A percentile compares a stretch with the other conserved stretches of the same genome.
phyloP scores from a whole-genome alignment of 2,329 filamentous ascomycete genomes.

The Leptographium lundbergii region DNA sequence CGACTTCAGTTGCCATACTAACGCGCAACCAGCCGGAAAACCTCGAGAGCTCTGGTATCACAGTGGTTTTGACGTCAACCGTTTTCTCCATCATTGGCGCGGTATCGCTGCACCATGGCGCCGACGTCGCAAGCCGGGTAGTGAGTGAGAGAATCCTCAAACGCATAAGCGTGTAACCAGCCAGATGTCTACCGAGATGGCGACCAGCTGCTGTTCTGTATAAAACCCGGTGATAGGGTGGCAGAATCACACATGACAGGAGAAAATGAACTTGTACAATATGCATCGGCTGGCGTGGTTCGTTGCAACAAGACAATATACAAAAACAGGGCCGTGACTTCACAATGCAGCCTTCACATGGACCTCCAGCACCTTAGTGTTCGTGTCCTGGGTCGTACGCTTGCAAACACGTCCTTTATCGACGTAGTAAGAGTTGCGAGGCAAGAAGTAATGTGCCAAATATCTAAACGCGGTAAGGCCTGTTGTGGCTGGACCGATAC shows the following conservation, averaged over 20 bases:
- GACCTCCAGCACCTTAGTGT: neutral
- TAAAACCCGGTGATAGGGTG: neutral
- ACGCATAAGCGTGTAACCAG: conserved; percentile 16
- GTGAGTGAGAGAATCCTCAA: conserved; percentile 64
- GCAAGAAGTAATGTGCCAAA: neutral
- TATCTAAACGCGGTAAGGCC: neutral
- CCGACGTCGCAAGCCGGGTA: conserved; percentile 60
- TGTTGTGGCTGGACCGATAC: too few species aligned
- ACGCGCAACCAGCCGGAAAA: conserved; percentile 40
- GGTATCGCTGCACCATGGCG: conserved; percentile 76
- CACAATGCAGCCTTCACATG: neutral
- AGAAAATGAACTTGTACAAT: neutral
- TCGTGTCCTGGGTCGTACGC: neutral
- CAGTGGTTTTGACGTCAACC: conserved; percentile 62
- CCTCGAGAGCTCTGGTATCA: conserved; percentile 58
- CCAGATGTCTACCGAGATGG: neutral
- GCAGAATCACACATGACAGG: neutral
- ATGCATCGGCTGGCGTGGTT: conserved; percentile 1
- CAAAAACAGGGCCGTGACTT: neutral
- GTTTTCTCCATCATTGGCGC: conserved; percentile 82
- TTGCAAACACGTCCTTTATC: neutral
- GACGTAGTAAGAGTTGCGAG: neutral
- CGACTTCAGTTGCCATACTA: neutral
- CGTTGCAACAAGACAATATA: neutral
- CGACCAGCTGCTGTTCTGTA: neutral